A percentile compares a stretch with the other conserved stretches of the same genome.
Evolutionary conservation across 192 early-diverging fungal genomes (phyloP).

Genomic region (Backusella liffmaniae): DNA sequence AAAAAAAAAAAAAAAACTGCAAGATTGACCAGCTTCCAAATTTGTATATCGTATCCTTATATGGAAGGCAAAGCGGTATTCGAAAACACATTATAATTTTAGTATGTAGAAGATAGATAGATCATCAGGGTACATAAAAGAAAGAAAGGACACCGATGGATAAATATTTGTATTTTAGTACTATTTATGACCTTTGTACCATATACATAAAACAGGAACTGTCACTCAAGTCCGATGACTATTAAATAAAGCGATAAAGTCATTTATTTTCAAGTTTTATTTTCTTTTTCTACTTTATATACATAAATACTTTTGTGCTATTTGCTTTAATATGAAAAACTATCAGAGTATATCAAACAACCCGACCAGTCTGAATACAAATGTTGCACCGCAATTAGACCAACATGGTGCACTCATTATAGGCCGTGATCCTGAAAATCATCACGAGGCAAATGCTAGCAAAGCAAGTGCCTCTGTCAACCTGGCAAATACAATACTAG

Average conservation of each 20-base stretch:
- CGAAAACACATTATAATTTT: too few species aligned
- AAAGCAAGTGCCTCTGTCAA: slow-evolving; percentile 72
- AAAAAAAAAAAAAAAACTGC: too few species aligned
- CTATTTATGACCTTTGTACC: neutral
- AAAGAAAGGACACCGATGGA: too few species aligned
- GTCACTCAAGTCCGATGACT: neutral
- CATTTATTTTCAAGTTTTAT: neutral
- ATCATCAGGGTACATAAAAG: too few species aligned
- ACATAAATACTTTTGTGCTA: too few species aligned
- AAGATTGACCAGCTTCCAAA: too few species aligned
- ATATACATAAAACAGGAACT: neutral
- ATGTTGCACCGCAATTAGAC: neutral
- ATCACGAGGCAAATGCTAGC: slow-evolving; percentile 52
- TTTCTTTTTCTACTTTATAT: neutral
- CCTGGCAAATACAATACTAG: slow-evolving; percentile 93
- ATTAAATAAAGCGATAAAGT: neutral
- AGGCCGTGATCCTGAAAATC: neutral
- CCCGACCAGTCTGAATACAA: neutral
- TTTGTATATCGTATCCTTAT: too few species aligned
- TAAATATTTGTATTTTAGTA: too few species aligned
- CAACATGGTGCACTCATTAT: neutral
- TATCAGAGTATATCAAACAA: neutral
- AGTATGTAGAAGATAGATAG: too few species aligned
- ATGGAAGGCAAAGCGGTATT: too few species aligned
- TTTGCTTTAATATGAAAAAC: neutral